Conservation (phyloP, 192 early-diverging fungal genomes). For the Coemansia aciculifera region DNA sequence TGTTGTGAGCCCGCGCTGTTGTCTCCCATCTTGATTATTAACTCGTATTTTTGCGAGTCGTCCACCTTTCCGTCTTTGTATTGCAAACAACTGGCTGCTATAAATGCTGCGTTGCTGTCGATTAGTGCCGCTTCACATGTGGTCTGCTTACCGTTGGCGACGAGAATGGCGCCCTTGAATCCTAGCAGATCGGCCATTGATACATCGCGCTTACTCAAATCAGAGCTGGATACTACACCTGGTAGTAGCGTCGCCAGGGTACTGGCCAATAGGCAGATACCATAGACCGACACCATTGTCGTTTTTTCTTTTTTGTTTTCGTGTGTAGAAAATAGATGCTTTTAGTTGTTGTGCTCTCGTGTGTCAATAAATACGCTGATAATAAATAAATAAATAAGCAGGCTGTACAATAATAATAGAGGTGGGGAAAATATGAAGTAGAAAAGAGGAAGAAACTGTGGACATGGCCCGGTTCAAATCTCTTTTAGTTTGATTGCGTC, state of each 20-base stretch:
- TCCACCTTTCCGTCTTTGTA: constrained; percentile 14
- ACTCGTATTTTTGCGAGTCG: constrained; percentile 12
- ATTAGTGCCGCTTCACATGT: constrained; percentile 41
- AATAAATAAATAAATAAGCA: not conserved
- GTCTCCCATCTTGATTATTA: constrained; percentile 20
- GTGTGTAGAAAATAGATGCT: not conserved
- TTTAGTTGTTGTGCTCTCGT: not conserved
- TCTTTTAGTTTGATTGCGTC: not conserved
- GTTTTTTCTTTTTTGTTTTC: not conserved
- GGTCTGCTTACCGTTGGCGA: constrained; percentile 34
- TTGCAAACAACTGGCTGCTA: constrained; percentile 44
- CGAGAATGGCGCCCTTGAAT: constrained; percentile 29
- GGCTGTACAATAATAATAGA: not conserved
- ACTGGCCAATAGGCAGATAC: constrained; percentile 5
- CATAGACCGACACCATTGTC: constrained; percentile 7
- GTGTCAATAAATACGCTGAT: not conserved
- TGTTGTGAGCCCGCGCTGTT: constrained; percentile 15
- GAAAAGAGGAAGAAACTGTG: not conserved
- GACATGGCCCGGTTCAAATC: not conserved
- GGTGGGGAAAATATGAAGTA: not conserved
- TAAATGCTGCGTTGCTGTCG: constrained; percentile 37
- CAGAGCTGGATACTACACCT: not conserved
- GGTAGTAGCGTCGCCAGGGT: not conserved
- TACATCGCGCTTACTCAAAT: constrained; percentile 16
- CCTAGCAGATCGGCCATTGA: constrained; percentile 11